Evolutionary conservation across 805 yeast species (phyloP).

Genomic region (Lachancea nothofagi): DNA sequence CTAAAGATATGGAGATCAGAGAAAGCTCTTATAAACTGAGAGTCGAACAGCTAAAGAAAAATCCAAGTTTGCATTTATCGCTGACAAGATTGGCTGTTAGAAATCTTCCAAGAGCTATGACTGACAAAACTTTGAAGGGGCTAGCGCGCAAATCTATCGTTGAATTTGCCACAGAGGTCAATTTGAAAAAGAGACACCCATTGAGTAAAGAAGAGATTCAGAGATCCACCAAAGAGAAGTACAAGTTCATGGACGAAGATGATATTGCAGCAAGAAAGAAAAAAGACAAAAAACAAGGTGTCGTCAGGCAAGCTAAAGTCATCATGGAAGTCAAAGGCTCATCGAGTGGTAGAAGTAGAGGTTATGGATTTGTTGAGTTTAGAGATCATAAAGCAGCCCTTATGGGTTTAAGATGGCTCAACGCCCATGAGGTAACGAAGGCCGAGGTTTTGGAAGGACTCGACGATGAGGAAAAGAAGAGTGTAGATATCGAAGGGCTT

Average conservation of each 20-base stretch:
- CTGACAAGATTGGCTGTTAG: slow-evolving; percentile 91
- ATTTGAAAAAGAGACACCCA: slow-evolving; percentile 67
- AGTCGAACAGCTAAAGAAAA: slow-evolving; percentile 83
- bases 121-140: slow-evolving; percentile 80
- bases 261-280: slow-evolving; percentile 39
- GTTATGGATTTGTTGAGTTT: slow-evolving; percentile 92
- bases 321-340: slow-evolving; percentile 88
- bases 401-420: slow-evolving; percentile 96
- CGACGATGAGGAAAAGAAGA: slow-evolving; percentile 58
- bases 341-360: slow-evolving; percentile 84
- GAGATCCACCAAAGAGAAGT: slow-evolving; percentile 70
- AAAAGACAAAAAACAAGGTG: slow-evolving; percentile 74
- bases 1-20: slow-evolving; percentile 77
- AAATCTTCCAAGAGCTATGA: slow-evolving; percentile 90
- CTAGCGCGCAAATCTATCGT: slow-evolving; percentile 93
- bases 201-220: slow-evolving; percentile 81
- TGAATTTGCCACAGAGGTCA: slow-evolving; percentile 86
- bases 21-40: slow-evolving; percentile 82
- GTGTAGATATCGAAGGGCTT: slow-evolving; percentile 48
- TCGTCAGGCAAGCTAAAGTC: slow-evolving; percentile 88
- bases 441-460: slow-evolving; percentile 70
- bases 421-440: slow-evolving; percentile 77
- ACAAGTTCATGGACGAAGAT: slow-evolving; percentile 35
- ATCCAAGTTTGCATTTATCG: slow-evolving; percentile 89
- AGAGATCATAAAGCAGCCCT: slow-evolving; percentile 88